Percentiles rank a stretch among this genome's conserved stretches.
Conservation (phyloP, 129 eudicot species). For the Smallanthus sonchifolius region DNA sequence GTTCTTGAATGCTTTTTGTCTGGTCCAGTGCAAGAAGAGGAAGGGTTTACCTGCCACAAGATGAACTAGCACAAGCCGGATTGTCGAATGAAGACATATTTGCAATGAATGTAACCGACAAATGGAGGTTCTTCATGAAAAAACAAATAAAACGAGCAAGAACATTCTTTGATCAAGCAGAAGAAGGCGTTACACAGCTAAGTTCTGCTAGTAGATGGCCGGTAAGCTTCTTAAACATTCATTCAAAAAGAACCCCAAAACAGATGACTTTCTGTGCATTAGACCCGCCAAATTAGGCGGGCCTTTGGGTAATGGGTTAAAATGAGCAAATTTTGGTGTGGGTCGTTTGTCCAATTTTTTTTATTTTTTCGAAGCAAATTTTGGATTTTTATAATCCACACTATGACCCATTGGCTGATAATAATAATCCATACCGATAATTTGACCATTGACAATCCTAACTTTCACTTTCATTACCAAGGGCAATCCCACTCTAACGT, state of each 20-base stretch:
- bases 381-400: background rate
- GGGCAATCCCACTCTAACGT: too few species aligned
- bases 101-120: conserved; percentile 84
- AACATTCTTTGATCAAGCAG: conserved; percentile 91
- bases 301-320: background rate
- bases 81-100: conserved; percentile 90
- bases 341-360: background rate
- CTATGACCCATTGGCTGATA: too few species aligned
- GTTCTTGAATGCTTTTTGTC: background rate
- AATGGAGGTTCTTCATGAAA: conserved; percentile 92
- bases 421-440: too few species aligned
- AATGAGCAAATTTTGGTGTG: background rate
- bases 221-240: conserved; percentile 40
- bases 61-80: conserved; percentile 87
- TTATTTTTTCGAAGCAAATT: too few species aligned
- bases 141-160: conserved; percentile 92
- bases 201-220: conserved; percentile 99
- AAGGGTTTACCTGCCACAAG: conserved; percentile 89
- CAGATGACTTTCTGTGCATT: background rate
- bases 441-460: too few species aligned
- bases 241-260: background rate
- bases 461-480: too few species aligned
- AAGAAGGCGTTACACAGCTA: conserved; percentile 83
- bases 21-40: conserved; percentile 85
- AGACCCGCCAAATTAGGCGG: background rate